Evolutionary conservation across 2,329 filamentous ascomycete species (phyloP).

Genomic region (Triangularia verruculosa): DNA sequence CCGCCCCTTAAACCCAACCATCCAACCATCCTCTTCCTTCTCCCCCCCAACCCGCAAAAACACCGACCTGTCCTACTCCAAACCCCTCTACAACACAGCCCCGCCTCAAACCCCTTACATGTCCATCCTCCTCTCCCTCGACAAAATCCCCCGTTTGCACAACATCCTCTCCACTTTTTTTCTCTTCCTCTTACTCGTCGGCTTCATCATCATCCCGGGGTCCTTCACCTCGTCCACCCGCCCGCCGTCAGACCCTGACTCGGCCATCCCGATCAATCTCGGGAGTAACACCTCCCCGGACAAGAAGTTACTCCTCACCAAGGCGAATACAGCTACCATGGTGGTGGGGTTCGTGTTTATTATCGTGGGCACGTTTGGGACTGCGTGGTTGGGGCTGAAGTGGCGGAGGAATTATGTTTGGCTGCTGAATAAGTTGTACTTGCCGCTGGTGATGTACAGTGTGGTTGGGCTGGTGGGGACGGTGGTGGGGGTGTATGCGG

Average conservation of each 20-base stretch:
- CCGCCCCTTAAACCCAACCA: background rate
- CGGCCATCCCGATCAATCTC: conserved; percentile 8
- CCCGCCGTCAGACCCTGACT: conserved; percentile 26
- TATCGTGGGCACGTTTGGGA: conserved; percentile 39
- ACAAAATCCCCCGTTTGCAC: conserved; percentile 44
- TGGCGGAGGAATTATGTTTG: conserved; percentile 52
- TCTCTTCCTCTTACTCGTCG: conserved; percentile 49
- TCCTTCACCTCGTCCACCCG: conserved; percentile 45
- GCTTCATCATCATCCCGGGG: conserved; percentile 51
- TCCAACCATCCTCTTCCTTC: background rate
- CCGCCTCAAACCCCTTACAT: conserved; percentile 35
- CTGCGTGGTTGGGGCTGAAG: conserved; percentile 42
- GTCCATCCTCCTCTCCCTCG: conserved; percentile 47
- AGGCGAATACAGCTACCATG: conserved; percentile 34
- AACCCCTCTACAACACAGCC: background rate
- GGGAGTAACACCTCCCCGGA: conserved; percentile 17
- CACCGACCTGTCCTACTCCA: background rate
- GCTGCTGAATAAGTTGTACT: conserved; percentile 51
- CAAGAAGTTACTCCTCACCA: conserved; percentile 11
- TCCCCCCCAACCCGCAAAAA: background rate
- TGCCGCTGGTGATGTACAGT: conserved; percentile 45
- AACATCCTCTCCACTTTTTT: conserved; percentile 46
- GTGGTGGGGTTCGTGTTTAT: conserved; percentile 44
- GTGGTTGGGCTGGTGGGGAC: conserved; percentile 49
- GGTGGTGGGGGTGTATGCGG: conserved; percentile 48